Evolutionary conservation across 768 basidiomycete species (phyloP), one percentile per base, ranked within the genome.

Genomic region (Guyanaporus albipodus): DNA sequence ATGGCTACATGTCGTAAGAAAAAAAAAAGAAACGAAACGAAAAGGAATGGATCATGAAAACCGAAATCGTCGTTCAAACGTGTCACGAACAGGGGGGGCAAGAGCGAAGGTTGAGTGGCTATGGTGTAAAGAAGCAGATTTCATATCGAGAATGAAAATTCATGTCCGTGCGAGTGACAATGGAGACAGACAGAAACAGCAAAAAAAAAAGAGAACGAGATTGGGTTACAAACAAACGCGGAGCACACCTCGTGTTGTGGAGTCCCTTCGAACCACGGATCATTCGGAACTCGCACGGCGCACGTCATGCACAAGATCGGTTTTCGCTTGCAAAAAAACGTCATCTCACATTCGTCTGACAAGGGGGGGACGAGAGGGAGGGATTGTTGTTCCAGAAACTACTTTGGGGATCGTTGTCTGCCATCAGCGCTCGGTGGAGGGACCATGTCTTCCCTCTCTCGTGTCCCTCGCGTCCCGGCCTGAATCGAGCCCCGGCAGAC

Each of bases 381-480:
- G n/a, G n/a, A n/a, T n/a, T n/a, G n/a, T n/a, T n/a, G n/a, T n/a
- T n/a, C n/a, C n/a, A n/a, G n/a, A n/a, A n/a, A n/a, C n/a, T n/a
- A n/a, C n/a, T n/a, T n/a, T n/a, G n/a, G n/a, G n/a, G n/a, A n/a
- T n/a, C n/a, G n/a, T n/a, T n/a, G n/a, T n/a, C n/a, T n/a, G 31
- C 52, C 40, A 27, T 55, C 39, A 66, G 22, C 64, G 64, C 17
- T 67, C 60, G 23, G 45, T 22, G 42, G 60, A 46, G 50, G 60
- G 67, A 34, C 56, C 64, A 38, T 62, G 60, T 29, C 64, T 62
- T 31, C 38, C 48, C 32, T 67, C 66, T 61, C 62, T 58, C 55
- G 48, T 28, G 49, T 64, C 56, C 53, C 67, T 56, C 59, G 57
- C 28, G 56, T 72, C 74, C 42, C 71, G 70, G 57, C 68, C 51